Base-by-base conservation (phyloP, 1,139 yeast genomes). In the Magnusiomyces magnusii region DNA sequence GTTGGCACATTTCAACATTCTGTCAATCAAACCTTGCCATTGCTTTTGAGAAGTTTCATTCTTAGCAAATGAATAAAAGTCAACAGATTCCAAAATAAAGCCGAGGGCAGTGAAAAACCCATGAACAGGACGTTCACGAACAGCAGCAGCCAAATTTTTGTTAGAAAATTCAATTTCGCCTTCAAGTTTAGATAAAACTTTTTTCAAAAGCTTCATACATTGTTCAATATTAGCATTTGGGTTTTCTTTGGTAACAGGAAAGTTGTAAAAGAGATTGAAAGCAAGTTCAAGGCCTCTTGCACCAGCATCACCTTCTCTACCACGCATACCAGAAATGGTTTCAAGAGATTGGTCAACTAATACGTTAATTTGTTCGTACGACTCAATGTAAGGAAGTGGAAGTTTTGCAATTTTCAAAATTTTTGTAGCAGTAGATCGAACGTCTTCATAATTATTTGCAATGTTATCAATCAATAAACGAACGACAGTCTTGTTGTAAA, bases 301-400 rank as follows among this genome's bases (percentile, higher is more conserved):
- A 10, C 95, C 97, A 28, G 92, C 86, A 63, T 92, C 97, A 56
- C 91, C 86, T 61, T 79, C 82, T 60, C 91, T 80, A 25, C 92
- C 95, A 54, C 84, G 81, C 64, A 82, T 75, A 56, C 83, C 84
- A 3, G 74, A 67, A 55, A 89, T 70, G 69, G 84, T 73, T 0
- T 67, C 62, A 27, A 78, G 64, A 0, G 86, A 78, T 54, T 77
- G 76, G 0, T 65, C 57, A 3, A 72, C 65, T 1, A 82, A 64
- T 3, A 65, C 59, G 1, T 71, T 67, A 36, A 73, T 63, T 15
- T 75, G 72, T 0, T 60, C 59, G 0, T 59, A 55, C 0, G 62
- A 56, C 47, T 65, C 66, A 51, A 67, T 66, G 39, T 63, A 64
- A 1, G 72, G 67, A 13, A 73, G 63, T 1, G 71, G 68, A 1